These are phyloP conservation scores for Beauveria asiatica DNA, from an alignment of 2,329 filamentous ascomycete genomes.

Conservation along the genomic window DNA sequence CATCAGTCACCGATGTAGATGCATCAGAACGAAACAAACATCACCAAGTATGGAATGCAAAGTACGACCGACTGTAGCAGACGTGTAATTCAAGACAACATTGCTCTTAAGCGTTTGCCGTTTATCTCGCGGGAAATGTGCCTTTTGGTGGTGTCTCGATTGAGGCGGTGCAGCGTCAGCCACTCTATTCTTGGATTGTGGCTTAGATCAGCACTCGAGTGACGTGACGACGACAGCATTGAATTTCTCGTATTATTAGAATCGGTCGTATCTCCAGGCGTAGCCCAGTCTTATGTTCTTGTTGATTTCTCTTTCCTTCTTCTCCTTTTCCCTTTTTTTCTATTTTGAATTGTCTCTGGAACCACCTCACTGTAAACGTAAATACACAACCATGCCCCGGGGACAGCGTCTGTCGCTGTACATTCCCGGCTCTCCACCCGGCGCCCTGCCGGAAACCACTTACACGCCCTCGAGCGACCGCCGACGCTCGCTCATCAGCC, in stretches of 20 bases:
- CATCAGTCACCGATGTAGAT: background rate
- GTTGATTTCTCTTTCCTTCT: background rate
- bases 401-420: conserved; percentile 5
- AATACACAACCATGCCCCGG: background rate
- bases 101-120: background rate
- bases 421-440: conserved; percentile 1
- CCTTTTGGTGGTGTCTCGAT: background rate
- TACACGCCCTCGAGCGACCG: conserved; percentile 9
- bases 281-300: too few species aligned
- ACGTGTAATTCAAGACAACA: background rate
- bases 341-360: background rate
- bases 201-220: conserved; percentile 7
- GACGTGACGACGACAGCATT: background rate
- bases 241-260: background rate
- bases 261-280: background rate
- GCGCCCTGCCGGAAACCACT: background rate
- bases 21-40: background rate
- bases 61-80: background rate
- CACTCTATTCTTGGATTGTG: conserved; percentile 1
- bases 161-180: conserved; percentile 8
- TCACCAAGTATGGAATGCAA: background rate
- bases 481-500: conserved; percentile 10
- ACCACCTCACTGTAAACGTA: background rate
- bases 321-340: background rate
- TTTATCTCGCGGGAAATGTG: background rate